Conservation (phyloP, 1,284 basidiomycete genomes). For the Naganishia cerealis region DNA sequence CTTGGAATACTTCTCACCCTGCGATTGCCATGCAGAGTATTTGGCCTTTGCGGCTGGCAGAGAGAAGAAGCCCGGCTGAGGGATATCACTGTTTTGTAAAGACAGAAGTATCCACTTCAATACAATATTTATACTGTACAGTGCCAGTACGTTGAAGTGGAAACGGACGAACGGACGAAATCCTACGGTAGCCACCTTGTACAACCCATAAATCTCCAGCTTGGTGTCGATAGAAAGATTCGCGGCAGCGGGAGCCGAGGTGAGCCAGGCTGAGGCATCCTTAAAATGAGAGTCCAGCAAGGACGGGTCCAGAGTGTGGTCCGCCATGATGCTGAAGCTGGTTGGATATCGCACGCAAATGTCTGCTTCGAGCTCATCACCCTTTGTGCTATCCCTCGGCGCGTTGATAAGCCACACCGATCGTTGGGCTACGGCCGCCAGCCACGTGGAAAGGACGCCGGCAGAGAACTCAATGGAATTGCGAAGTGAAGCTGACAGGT, state of each 20-base stretch:
- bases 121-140: neutral
- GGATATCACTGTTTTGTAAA: conserved; percentile 12
- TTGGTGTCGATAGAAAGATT: conserved; percentile 29
- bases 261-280: conserved; percentile 30
- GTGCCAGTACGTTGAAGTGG: neutral
- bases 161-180: conserved; percentile 29
- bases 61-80: conserved; percentile 32
- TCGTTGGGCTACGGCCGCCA: no score
- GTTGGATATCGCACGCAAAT: neutral
- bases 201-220: conserved; percentile 34
- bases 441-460: neutral
- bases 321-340: neutral
- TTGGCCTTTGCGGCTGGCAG: conserved; percentile 33
- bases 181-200: conserved; percentile 31
- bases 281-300: conserved; percentile 31
- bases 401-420: no score
- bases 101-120: neutral
- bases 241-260: conserved; percentile 29
- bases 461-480: neutral
- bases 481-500: neutral
- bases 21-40: conserved; percentile 29
- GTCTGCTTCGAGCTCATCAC: neutral
- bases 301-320: conserved; percentile 8
- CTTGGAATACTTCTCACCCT: conserved; percentile 20
- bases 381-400: no score